phyloP scores from a whole-genome alignment of 495 filamentous ascomycete genomes.

The Aspergillus funiculosus region DNA sequence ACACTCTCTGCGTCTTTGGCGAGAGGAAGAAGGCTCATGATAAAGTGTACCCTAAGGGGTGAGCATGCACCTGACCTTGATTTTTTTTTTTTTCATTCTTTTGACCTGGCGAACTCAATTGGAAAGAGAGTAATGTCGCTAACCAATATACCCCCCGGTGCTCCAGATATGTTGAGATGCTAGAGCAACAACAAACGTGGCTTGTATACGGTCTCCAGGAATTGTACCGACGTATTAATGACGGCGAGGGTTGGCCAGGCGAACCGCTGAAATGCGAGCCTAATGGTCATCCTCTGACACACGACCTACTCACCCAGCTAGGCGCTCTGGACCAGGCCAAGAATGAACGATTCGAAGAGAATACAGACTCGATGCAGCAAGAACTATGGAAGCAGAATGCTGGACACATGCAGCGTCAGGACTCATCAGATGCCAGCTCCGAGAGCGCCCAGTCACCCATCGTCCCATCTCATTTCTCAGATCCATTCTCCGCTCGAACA shows the following conservation, averaged over 20 bases:
- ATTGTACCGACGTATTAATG: conserved; percentile 48
- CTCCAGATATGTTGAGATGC: conserved; percentile 61
- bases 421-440: conserved; percentile 48
- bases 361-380: conserved; percentile 49
- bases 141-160: conserved; percentile 2
- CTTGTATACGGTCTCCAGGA: conserved; percentile 57
- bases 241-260: conserved; percentile 52
- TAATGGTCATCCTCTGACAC: conserved; percentile 58
- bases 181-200: conserved; percentile 64
- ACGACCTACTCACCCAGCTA: conserved; percentile 57
- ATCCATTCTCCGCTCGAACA: conserved; percentile 28
- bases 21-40: conserved; percentile 58
- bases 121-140: not conserved
- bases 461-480: conserved; percentile 31
- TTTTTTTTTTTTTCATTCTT: conserved; percentile 1
- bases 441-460: conserved; percentile 47
- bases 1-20: conserved; percentile 57
- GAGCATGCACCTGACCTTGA: conserved; percentile 29
- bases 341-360: conserved; percentile 55
- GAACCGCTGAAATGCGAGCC: conserved; percentile 44
- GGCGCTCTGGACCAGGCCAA: conserved; percentile 48
- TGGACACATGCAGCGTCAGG: conserved; percentile 45
- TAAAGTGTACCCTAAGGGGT: conserved; percentile 61
- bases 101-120: no score
- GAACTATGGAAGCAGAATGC: conserved; percentile 47